Evolutionary conservation across 2,329 filamentous ascomycete species (phyloP), one percentile per base, ranked within the genome.

Genomic region (Pestalotiopsis sp.): DNA sequence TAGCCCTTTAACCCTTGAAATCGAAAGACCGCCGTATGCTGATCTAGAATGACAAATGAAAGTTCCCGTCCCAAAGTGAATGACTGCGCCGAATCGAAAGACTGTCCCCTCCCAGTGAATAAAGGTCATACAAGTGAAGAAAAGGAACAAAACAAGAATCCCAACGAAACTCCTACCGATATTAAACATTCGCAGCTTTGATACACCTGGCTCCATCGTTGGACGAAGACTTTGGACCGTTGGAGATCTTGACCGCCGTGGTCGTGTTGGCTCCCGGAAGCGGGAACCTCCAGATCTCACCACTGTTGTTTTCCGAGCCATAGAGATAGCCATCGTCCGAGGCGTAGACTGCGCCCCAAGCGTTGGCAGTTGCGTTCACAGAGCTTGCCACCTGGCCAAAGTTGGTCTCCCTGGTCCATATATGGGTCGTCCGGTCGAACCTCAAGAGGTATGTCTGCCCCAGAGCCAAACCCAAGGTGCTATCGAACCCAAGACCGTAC

Each of bases 221-320:
- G 12, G 45, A 52, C 1, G 45, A 52, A 9, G 45, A 52, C 45
- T 52, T 52, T 52, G 45, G 45, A 52, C 45, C 45, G 20, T 52
- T 52, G 45, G 45, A 52, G 45, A 52, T 20, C 45, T 52, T 52
- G 45, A 52, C 45, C 6, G 45, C 45, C 6, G 45, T 3, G 1
- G 45, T 52, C 1, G 45, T 52, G 20, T 52, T 52, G 17, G 45
- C 14, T 6, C 17, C 17, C 0, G 45, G 45, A 9, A 52, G 7
- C 3, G 45, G 57, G 20, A 63, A 63, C 11, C 20, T 41, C 60
- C 60, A 63, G 39, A 63, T 63, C 27, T 63, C 60, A 63, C 38
- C 60, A 41, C 60, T 63, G 20, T 41, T 38, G 38, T 63, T 38
- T 17, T 63, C 60, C 20, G 60, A 63, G 31, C 31, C 31, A 41